phyloP scores from a whole-genome alignment of 805 yeast genomes.

The Myxozyma geophila region DNA sequence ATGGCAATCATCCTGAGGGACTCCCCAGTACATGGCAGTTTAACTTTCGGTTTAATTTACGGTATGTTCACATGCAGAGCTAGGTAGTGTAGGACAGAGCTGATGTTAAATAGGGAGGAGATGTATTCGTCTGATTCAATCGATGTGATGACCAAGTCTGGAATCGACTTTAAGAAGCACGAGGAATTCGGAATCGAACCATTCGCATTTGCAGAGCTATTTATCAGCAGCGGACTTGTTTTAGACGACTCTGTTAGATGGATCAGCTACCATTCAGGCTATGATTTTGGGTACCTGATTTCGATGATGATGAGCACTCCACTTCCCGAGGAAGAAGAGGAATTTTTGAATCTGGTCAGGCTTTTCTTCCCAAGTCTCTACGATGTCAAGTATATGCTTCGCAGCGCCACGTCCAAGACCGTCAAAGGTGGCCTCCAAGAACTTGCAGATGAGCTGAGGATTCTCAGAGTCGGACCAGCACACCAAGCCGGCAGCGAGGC shows the following conservation, averaged over 20 bases:
- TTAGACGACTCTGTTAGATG: slow-evolving; percentile 74
- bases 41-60: slow-evolving; percentile 81
- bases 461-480: slow-evolving; percentile 45
- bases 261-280: slow-evolving; percentile 91
- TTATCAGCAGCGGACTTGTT: slow-evolving; percentile 84
- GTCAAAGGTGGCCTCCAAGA: slow-evolving; percentile 45
- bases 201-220: slow-evolving; percentile 77
- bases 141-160: slow-evolving; percentile 77
- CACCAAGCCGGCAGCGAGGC: slow-evolving; percentile 54
- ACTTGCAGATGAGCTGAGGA: slow-evolving; percentile 52
- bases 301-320: slow-evolving; percentile 72
- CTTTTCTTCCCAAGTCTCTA: slow-evolving; percentile 79
- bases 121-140: slow-evolving; percentile 89
- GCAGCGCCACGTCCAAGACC: slow-evolving; percentile 40
- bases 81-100: neutral
- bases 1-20: slow-evolving; percentile 70
- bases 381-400: slow-evolving; percentile 68
- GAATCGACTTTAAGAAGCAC: slow-evolving; percentile 78
- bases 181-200: slow-evolving; percentile 77
- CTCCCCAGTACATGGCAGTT: slow-evolving; percentile 92
- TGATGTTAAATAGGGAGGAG: slow-evolving; percentile 49
- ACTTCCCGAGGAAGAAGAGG: slow-evolving; percentile 81
- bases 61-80: slow-evolving; percentile 34
- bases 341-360: slow-evolving; percentile 70
- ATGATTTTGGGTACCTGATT: slow-evolving; percentile 88